Percentiles rank a stretch among this genome's conserved stretches.
Evolutionary conservation across 257 asterid species (phyloP).

Genomic region (Paraleonurus japonicus): DNA sequence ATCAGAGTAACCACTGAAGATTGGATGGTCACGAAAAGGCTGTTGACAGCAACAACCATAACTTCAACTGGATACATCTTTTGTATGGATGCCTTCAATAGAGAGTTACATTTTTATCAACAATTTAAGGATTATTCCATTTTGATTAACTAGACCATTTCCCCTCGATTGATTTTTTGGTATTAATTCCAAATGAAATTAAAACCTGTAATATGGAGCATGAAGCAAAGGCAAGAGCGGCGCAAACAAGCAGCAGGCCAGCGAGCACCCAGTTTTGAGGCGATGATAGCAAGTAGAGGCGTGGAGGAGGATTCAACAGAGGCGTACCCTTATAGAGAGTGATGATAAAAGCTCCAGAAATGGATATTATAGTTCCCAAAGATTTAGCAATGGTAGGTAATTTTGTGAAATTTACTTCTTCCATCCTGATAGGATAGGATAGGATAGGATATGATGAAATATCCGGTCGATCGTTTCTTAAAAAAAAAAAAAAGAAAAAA

Average conservation of each 20-base stretch:
- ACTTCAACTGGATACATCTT: constrained; percentile 49
- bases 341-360: constrained; percentile 46
- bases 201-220: constrained; percentile 52
- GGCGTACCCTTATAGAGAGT: constrained; percentile 46
- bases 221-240: constrained; percentile 39
- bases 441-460: too few species aligned
- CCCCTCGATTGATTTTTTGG: too few species aligned
- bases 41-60: constrained; percentile 39
- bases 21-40: constrained; percentile 46
- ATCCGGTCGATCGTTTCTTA: too few species aligned
- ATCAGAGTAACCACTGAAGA: constrained; percentile 36
- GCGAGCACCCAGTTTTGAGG: constrained; percentile 42
- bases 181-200: too few species aligned
- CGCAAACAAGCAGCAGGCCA: constrained; percentile 39
- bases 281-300: background rate
- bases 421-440: constrained; percentile 56
- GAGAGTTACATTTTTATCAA: too few species aligned
- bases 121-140: too few species aligned
- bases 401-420: constrained; percentile 32
- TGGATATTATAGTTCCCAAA: constrained; percentile 41
- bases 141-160: too few species aligned
- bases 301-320: background rate
- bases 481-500: too few species aligned
- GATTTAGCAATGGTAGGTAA: constrained; percentile 34
- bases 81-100: constrained; percentile 46